phyloP scores from a whole-genome alignment of 208 protist genomes.

The Wallacemonas rigidus region DNA sequence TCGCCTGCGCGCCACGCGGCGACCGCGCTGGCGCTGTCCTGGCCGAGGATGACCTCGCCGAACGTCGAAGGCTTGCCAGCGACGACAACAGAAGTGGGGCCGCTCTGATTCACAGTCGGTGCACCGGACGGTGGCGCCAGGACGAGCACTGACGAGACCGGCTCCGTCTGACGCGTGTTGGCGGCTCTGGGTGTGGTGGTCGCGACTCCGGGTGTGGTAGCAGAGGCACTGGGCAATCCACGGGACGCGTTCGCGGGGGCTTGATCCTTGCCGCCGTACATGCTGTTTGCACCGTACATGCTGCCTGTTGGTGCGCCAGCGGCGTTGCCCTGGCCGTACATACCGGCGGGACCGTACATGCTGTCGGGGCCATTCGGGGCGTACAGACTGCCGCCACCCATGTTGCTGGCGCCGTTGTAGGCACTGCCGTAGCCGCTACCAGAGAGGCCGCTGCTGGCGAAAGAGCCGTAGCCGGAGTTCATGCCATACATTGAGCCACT shows the following conservation, averaged over 20 bases:
- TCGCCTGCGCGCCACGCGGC: slow-evolving; percentile 19
- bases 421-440: slow-evolving; percentile 21
- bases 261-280: neutral
- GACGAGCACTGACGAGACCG: slow-evolving; percentile 3
- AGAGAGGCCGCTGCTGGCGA: slow-evolving; percentile 25
- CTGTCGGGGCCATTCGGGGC: slow-evolving; percentile 10
- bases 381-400: slow-evolving; percentile 18
- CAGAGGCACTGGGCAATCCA: neutral
- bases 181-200: neutral
- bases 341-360: slow-evolving; percentile 16
- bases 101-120: slow-evolving; percentile 4
- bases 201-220: neutral
- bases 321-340: neutral
- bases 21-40: neutral
- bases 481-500: slow-evolving; percentile 37
- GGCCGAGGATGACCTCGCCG: slow-evolving; percentile 8
- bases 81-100: slow-evolving; percentile 4
- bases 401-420: slow-evolving; percentile 9
- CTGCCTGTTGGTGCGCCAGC: neutral
- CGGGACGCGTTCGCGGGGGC: neutral
- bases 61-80: slow-evolving; percentile 10
- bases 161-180: slow-evolving; percentile 5
- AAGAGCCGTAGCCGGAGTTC: slow-evolving; percentile 19
- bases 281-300: slow-evolving; percentile 18
- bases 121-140: slow-evolving; percentile 1